Conservation (phyloP, 352 stramenopile species). For the Phytophthora colocasiae region DNA sequence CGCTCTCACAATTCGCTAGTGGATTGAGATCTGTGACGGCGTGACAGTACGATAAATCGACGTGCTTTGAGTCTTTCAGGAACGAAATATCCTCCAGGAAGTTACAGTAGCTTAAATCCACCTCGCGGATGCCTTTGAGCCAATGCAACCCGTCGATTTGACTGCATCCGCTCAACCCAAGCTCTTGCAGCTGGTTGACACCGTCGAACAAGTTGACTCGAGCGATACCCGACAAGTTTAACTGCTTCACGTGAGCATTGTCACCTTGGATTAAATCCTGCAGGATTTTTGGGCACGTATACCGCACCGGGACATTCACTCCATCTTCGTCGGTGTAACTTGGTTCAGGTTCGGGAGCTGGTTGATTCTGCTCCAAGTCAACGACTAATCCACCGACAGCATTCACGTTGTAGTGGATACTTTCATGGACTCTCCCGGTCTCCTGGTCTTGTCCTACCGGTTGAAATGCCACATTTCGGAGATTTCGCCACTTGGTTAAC, state of each 20-base stretch:
- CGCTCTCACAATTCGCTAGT: slow-evolving; percentile 49
- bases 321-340: slow-evolving; percentile 28
- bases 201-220: slow-evolving; percentile 64
- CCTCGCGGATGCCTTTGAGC: slow-evolving; percentile 46
- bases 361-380: slow-evolving; percentile 27
- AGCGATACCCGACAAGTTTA: slow-evolving; percentile 61
- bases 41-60: slow-evolving; percentile 81
- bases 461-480: slow-evolving; percentile 66
- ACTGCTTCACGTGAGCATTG: slow-evolving; percentile 32
- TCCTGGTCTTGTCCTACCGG: slow-evolving; percentile 37
- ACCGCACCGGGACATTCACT: slow-evolving; percentile 32
- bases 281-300: slow-evolving; percentile 43
- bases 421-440: slow-evolving; percentile 18
- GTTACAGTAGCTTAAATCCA: slow-evolving; percentile 77
- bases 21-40: slow-evolving; percentile 52
- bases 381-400: slow-evolving; percentile 27
- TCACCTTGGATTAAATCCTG: slow-evolving; percentile 33
- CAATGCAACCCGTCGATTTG: slow-evolving; percentile 54
- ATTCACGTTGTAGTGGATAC: slow-evolving; percentile 54
- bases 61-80: slow-evolving; percentile 41
- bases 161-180: slow-evolving; percentile 69
- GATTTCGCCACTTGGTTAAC: slow-evolving; percentile 58
- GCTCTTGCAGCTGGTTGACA: slow-evolving; percentile 48
- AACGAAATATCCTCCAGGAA: slow-evolving; percentile 60
- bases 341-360: slow-evolving; percentile 31